Evolutionary conservation across 108 stramenopile species (phyloP).

Genomic region (Fragilaria radians): DNA sequence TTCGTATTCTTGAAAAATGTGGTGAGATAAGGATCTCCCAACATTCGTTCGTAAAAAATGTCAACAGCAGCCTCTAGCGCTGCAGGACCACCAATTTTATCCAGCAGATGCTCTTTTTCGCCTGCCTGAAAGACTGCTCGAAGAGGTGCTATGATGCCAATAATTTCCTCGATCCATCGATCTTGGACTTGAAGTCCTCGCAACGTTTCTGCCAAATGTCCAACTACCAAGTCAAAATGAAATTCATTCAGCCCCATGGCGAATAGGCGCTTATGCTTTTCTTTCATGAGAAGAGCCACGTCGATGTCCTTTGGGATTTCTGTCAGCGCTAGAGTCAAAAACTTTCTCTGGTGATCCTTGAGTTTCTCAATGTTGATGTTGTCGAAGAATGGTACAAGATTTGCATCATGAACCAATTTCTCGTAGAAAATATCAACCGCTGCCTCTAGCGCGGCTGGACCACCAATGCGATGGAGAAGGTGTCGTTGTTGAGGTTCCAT

Average conservation of each 20-base stretch:
- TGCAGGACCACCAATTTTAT: slow-evolving; percentile 3
- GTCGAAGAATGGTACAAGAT: too few species aligned
- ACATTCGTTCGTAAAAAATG: slow-evolving; percentile 9
- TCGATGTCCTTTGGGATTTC: slow-evolving; percentile 13
- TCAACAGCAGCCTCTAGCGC: slow-evolving; percentile 15
- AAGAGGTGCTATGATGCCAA: slow-evolving; percentile 16
- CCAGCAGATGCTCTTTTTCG: slow-evolving; percentile 7
- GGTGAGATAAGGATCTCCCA: slow-evolving; percentile 7
- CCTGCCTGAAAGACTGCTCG: slow-evolving; percentile 23
- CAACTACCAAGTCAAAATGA: slow-evolving; percentile 27
- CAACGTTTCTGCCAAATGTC: slow-evolving; percentile 13
- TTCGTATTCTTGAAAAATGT: slow-evolving; percentile 11
- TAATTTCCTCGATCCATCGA: slow-evolving; percentile 17
- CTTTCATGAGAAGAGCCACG: slow-evolving; percentile 7
- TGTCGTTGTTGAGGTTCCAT: too few species aligned
- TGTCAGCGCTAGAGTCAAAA: slow-evolving; percentile 20
- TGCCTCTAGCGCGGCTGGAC: too few species aligned
- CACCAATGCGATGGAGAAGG: too few species aligned
- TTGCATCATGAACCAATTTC: too few species aligned
- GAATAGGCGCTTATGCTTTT: slow-evolving; percentile 14
- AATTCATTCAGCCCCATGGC: slow-evolving; percentile 12
- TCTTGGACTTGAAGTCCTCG: slow-evolving; percentile 6
- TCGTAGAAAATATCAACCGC: too few species aligned
- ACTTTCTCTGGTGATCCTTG: slow-evolving; percentile 15
- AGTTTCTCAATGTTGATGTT: too few species aligned